phyloP scores from a whole-genome alignment of 768 basidiomycete species.

The Lactifluus volemus region DNA sequence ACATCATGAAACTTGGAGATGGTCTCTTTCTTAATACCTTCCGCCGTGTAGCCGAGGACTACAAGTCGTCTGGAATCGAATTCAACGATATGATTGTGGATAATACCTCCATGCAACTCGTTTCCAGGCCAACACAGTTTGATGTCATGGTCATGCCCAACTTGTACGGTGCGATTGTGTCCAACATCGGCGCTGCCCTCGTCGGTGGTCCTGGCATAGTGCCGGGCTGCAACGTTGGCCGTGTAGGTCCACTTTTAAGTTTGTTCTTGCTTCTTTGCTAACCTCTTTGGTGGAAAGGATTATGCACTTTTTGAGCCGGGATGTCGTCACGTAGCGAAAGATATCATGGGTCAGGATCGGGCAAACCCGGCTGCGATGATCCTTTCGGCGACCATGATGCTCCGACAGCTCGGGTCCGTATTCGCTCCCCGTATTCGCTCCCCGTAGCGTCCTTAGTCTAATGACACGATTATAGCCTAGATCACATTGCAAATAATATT shows the following conservation, averaged over 20 bases:
- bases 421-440: not conserved
- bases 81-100: conserved; percentile 99
- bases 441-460: conserved; percentile 8
- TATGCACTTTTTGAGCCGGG: conserved; percentile 98
- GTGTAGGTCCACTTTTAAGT: conserved; percentile 41
- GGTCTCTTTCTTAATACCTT: conserved; percentile 99
- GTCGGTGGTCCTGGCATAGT: conserved; percentile 98
- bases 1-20: conserved; percentile 99
- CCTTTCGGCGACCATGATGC: conserved; percentile 95
- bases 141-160: conserved; percentile 99
- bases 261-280: not conserved
- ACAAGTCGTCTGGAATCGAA: conserved; percentile 84
- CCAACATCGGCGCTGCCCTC: conserved; percentile 97
- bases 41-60: conserved; percentile 93
- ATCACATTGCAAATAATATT: conserved; percentile 88
- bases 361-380: conserved; percentile 98
- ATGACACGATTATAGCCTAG: conserved; percentile 51
- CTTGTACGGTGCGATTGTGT: conserved; percentile 93
- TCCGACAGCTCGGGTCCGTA: conserved; percentile 85
- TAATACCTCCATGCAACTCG: conserved; percentile 99
- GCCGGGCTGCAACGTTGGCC: conserved; percentile 95
- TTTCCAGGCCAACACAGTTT: conserved; percentile 91
- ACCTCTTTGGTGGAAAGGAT: conserved; percentile 41
- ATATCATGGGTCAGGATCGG: conserved; percentile 93
- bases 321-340: conserved; percentile 90